Conservation (phyloP, 1,139 yeast species). For the Diutina siamensis region DNA sequence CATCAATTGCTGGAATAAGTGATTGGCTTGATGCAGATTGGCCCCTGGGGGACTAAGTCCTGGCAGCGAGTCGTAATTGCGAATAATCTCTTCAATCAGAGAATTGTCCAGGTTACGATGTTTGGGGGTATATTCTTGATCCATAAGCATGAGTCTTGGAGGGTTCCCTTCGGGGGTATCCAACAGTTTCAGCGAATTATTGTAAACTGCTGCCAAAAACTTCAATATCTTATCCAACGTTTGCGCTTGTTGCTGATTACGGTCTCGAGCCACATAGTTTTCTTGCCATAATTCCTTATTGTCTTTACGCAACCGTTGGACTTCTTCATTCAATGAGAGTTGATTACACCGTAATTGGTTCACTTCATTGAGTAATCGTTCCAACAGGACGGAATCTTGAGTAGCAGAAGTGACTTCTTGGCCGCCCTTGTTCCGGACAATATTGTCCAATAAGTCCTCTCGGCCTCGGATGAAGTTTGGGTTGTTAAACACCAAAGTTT, state of each 20-base stretch:
- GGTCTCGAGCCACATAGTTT: slow-evolving; percentile 69
- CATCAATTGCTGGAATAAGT: slow-evolving; percentile 6
- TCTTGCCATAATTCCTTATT: slow-evolving; percentile 90
- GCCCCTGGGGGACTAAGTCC: slow-evolving; percentile 1
- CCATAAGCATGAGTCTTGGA: slow-evolving; percentile 33
- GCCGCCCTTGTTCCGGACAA: slow-evolving; percentile 19
- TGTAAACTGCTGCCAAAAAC: slow-evolving; percentile 70
- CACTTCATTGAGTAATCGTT: slow-evolving; percentile 54
- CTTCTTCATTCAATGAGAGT: slow-evolving; percentile 68
- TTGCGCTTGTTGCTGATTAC: slow-evolving; percentile 75
- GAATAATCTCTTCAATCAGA: slow-evolving; percentile 5
- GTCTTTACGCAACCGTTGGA: slow-evolving; percentile 72
- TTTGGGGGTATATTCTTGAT: slow-evolving; percentile 20
- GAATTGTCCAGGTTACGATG: not conserved
- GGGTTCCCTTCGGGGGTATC: slow-evolving; percentile 8
- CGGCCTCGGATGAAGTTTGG: slow-evolving; percentile 11
- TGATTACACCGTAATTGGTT: slow-evolving; percentile 73
- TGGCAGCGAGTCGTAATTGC: slow-evolving; percentile 3
- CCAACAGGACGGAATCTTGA: slow-evolving; percentile 36
- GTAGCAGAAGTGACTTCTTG: not conserved
- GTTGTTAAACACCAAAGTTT: slow-evolving; percentile 11
- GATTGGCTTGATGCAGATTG: slow-evolving; percentile 1
- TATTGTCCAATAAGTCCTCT: slow-evolving; percentile 29
- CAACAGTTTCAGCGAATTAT: slow-evolving; percentile 9
- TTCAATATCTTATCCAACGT: slow-evolving; percentile 81